Base-by-base conservation (phyloP, 1,284 basidiomycete genomes). In the Dichomitus squalens region DNA sequence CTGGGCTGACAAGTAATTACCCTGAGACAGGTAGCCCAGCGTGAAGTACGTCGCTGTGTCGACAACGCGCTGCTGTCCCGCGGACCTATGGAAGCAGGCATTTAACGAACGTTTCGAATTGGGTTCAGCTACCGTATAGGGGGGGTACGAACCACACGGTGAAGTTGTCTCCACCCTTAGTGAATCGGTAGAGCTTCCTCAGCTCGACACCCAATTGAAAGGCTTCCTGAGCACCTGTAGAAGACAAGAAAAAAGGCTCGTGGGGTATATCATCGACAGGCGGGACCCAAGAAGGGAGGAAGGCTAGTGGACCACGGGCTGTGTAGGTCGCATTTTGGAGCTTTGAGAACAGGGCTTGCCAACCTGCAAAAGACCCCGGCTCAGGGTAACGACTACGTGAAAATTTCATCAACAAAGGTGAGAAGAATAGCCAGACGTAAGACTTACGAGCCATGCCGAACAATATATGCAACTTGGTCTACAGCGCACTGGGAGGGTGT, bases 381-480 rank as follows among this genome's bases (percentile, higher is more conserved):
- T 78, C 77, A 0, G 77, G 76, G 59, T 70, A 78, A 1, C 76
- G 76, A 8, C 75, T 78, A 52, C 7, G 34, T 50, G 34, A 7
- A 18, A 2, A 16, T 8, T 14, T 18, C n/a, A 18, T 50, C 8
- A 50, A 18, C 21, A 25, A n/a, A n/a, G n/a, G n/a, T n/a, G 25
- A 29, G 25, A 9, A 14, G 12, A 14, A 18, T 6, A 16, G 5
- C 1, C 12, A 4, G 16, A 16, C 29, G 5, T 21, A 18, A 23
- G 7, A 48, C 74, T 60, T 55, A 77, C 76, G 75, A 68, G 57
- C 77, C 77, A 58, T 79, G 77, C 0, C 78, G 71, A 6, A 76
- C 56, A 16, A 78, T 75, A 55, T 78, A 79, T 1, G 77, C 77
- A 0, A 76, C 77, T 51, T 78, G 76, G 39, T 79, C 77, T 0